These are phyloP conservation scores for Colletotrichum endophyticum DNA, from an alignment of 2,329 filamentous ascomycete genomes.

Conservation along the genomic window DNA sequence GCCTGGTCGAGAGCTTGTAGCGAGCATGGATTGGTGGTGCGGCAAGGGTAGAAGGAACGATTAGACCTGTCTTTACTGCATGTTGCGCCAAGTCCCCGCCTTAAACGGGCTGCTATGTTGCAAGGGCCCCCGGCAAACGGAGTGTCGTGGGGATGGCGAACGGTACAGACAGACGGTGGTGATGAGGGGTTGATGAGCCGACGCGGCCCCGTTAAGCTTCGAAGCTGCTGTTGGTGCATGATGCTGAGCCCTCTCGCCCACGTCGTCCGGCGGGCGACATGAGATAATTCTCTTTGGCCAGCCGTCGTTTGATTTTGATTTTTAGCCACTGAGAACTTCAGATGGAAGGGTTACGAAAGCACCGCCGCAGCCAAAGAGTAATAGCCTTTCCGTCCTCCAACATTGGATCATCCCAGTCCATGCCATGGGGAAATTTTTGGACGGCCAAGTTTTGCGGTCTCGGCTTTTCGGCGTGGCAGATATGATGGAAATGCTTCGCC, in stretches of 20 bases:
- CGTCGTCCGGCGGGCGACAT: constrained; percentile 5
- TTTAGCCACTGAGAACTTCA: constrained; percentile 4
- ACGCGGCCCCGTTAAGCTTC: constrained; percentile 18
- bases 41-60: constrained; percentile 1
- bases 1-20: constrained; percentile 12
- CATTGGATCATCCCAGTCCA: neutral
- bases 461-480: constrained; percentile 4
- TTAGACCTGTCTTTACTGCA: neutral
- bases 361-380: neutral
- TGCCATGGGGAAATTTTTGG: neutral
- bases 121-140: constrained; percentile 5
- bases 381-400: neutral
- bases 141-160: neutral
- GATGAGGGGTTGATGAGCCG: constrained; percentile 11
- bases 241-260: constrained; percentile 19
- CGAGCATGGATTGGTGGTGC: constrained; percentile 1
- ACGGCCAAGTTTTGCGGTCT: constrained; percentile 3
- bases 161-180: constrained; percentile 10
- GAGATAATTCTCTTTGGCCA: neutral
- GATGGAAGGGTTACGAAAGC: constrained; percentile 15
- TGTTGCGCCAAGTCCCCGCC: neutral
- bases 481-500: neutral
- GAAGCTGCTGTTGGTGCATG: constrained; percentile 12
- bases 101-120: neutral
- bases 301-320: neutral